phyloP scores from a whole-genome alignment of 2,329 filamentous ascomycete genomes.

The Sphaerulina musiva region DNA sequence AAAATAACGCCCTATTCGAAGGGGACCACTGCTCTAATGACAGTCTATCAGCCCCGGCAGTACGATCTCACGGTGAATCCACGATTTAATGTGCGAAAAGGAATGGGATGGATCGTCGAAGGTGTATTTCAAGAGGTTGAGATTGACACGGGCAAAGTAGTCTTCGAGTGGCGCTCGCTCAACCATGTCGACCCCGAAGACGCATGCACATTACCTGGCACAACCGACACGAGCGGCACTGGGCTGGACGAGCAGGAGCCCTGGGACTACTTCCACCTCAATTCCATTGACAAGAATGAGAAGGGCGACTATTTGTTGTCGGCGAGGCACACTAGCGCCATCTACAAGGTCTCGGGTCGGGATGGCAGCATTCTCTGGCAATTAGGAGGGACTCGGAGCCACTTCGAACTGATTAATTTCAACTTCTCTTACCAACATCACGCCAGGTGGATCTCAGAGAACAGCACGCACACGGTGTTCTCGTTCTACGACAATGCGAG shows the following conservation, averaged over 20 bases:
- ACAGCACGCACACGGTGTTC: conserved; percentile 45
- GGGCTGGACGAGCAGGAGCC: conserved; percentile 42
- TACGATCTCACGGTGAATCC: conserved; percentile 43
- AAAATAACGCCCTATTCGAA: conserved; percentile 39
- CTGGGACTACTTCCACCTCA: conserved; percentile 53
- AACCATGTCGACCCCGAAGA: conserved; percentile 50
- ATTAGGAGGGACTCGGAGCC: conserved; percentile 44
- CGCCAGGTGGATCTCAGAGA: conserved; percentile 43
- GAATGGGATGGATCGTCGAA: conserved; percentile 48
- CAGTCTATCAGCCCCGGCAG: conserved; percentile 35
- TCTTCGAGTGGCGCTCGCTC: conserved; percentile 55
- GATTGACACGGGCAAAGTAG: conserved; percentile 48
- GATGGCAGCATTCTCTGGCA: conserved; percentile 46
- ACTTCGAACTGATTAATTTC: conserved; percentile 44
- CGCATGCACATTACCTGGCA: conserved; percentile 41
- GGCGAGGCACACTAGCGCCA: conserved; percentile 41
- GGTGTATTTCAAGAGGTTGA: conserved; percentile 51
- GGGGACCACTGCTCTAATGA: conserved; percentile 37
- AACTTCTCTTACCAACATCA: conserved; percentile 50
- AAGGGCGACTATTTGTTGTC: conserved; percentile 47
- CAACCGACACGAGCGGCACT: conserved; percentile 41
- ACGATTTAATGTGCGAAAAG: conserved; percentile 34
- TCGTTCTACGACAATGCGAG: conserved; percentile 52
- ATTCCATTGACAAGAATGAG: conserved; percentile 47
- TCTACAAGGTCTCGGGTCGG: conserved; percentile 45